Evolutionary conservation across 805 yeast species (phyloP).

Genomic region (Starmerella stigmatis): DNA sequence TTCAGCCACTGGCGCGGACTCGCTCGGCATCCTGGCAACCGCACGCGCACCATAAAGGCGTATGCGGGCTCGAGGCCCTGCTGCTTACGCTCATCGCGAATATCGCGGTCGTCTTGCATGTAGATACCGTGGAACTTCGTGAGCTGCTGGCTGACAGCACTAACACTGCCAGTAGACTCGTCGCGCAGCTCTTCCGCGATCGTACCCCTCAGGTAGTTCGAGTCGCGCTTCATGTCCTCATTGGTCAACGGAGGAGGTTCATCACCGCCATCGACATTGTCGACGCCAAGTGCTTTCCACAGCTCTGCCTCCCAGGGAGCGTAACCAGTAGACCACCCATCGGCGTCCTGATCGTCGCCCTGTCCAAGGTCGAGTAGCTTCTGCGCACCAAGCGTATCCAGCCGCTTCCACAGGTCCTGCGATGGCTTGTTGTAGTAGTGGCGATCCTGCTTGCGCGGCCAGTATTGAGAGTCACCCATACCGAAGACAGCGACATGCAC

Average conservation of each 20-base stretch:
- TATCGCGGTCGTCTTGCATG: constrained; percentile 97
- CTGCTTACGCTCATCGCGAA: constrained; percentile 83
- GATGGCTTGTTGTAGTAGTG: constrained; percentile 91
- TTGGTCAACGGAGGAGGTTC: constrained; percentile 91
- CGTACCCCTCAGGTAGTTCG: constrained; percentile 84
- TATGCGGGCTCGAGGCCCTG: constrained; percentile 93
- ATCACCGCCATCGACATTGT: constrained; percentile 64
- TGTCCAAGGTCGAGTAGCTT: constrained; percentile 66
- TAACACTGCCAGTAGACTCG: constrained; percentile 77
- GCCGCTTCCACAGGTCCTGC: constrained; percentile 55
- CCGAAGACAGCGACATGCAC: constrained; percentile 58
- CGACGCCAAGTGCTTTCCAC: constrained; percentile 87
- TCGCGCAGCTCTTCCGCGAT: constrained; percentile 78
- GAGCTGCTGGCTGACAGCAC: constrained; percentile 83
- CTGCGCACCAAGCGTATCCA: constrained; percentile 62
- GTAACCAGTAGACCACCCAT: constrained; percentile 88
- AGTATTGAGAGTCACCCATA: constrained; percentile 73
- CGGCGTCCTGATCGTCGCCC: constrained; percentile 97
- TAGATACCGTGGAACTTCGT: constrained; percentile 97
- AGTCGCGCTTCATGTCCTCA: constrained; percentile 86
- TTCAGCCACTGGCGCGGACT: constrained; percentile 82
- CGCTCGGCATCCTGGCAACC: constrained; percentile 88
- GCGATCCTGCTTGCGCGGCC: constrained; percentile 95
- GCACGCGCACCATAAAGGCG: constrained; percentile 92
- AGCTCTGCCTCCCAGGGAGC: constrained; percentile 71